Conservation (phyloP, 495 filamentous ascomycete species). For the Annulohypoxylon bovei region DNA sequence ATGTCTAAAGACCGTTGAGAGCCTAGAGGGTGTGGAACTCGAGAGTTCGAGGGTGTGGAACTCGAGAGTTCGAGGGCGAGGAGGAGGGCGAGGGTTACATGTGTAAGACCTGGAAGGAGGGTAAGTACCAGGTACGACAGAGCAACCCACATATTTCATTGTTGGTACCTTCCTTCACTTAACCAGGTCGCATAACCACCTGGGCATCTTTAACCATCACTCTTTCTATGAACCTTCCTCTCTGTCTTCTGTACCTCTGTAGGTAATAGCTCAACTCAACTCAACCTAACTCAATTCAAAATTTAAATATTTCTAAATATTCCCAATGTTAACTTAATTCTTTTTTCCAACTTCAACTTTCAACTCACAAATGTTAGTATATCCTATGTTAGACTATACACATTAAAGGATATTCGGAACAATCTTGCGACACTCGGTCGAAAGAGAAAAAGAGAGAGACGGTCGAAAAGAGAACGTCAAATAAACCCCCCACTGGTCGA, state of each 20-base stretch:
- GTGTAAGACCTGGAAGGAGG: constrained; percentile 8
- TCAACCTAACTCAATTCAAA: neutral
- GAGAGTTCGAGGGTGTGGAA: neutral
- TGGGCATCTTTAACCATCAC: neutral
- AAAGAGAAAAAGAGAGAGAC: neutral
- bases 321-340: neutral
- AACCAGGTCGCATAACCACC: constrained; percentile 12
- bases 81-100: neutral
- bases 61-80: neutral
- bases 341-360: neutral
- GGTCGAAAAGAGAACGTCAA: neutral
- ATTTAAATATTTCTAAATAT: neutral
- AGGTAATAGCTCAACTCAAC: neutral
- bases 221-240: too few relatives aligned
- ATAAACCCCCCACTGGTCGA: constrained; percentile 33
- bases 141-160: constrained; percentile 15
- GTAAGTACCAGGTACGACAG: constrained; percentile 4
- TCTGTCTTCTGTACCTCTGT: neutral
- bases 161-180: constrained; percentile 20
- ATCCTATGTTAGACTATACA: neutral
- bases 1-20: constrained; percentile 1
- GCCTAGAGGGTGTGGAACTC: too few relatives aligned
- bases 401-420: neutral
- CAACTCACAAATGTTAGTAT: neutral
- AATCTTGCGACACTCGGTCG: constrained; percentile 2